Base-by-base conservation (phyloP, 306 rosid genomes). In the Arachis stenosperma region DNA sequence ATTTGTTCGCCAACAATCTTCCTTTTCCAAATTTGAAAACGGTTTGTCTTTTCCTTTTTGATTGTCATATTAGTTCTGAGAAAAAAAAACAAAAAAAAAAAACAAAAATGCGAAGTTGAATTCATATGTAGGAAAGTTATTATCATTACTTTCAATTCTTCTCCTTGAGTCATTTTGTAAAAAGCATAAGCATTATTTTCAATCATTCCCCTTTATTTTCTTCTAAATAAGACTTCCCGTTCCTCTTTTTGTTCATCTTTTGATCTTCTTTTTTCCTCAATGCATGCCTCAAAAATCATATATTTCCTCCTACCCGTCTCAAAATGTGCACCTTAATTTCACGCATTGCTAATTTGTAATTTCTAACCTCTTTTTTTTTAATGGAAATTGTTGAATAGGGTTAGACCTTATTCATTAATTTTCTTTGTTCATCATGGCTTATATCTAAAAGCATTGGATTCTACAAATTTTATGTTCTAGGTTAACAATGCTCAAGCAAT, bases 401-500 rank as follows among this genome's bases (percentile, higher is more conserved):
- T 51, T 69, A 61, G 79, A 59, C 65, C 65, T 12, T 39, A 46
- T 79, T 62, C 42, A 37, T 44, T 74, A 46, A 11, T 12, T 39
- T 29, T 78, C 50, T 46, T 41, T 60, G 47, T 44, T 39, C 63
- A 82, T 85, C 63, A 82, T 85, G 93, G 86, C 51, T 61, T 74
- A 70, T 73, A 73, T 87, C 86, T 84, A 29, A 39, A 81, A 74
- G 46, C 17, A 57, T 65, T 54, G 47, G 53, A 27, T 46, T 75
- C 40, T 5, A 17, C 51, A 47, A 40, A 61, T 48, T 71, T 48
- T 57, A 57, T 33, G 81, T 75, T 79, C 80, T 76, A 77, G 81
- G 43, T 61, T 48, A 70, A 76, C 84, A 70, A 93, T 93, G 98
- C 84, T 93, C 52, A 93, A 86, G 88, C 93, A 93, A 82, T 60